Base-by-base conservation (phyloP, 495 filamentous ascomycete species). In the Penicillium soppii region DNA sequence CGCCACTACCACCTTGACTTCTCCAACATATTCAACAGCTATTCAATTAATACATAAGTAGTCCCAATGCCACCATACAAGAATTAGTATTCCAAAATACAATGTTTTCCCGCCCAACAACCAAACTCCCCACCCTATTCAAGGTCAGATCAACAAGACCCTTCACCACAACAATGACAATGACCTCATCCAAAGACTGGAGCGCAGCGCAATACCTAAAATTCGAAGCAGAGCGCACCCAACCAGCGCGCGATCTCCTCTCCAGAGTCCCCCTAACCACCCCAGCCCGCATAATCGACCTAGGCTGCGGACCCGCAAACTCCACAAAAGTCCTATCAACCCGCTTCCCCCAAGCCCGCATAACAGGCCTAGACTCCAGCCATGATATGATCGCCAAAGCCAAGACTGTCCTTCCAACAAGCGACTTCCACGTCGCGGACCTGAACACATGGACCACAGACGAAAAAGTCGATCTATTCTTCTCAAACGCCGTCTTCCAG, bases 221-320 rank as follows among this genome's bases (percentile, higher is more conserved):
- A 53, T 80, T 77, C 48, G 62, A 67, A 35, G 50, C 62, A 35
- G 69, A 80, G 29, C 70, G 76, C 48, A 78, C 73, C 3, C 65
- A 66, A 6, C 70, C 76, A 26, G 65, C 69, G 0, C 71, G 65
- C 33, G 75, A 80, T 50, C 74, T 80, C 16, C 64, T 78, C 21
- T 37, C 72, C 1, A 67, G 68, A 23, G 54, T 77, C 20, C 58
- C 59, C 1, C 53, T 70, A 7, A 35, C 58, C 29, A 39, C 57
- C 1, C 77, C 74, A 1, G 61, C 62, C 5, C 53, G 52, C 6
- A 68, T 84, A 39, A 63, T 79, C 50, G 80, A 84, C 53, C 61
- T 82, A 0, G 81, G 81, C 54, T 82, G 79, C 57, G 81, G 81
- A 0, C 79, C 80, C 0, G 81, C 72, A 0, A 82, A 78, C 59